Evolutionary conservation across 805 yeast species (phyloP), one percentile per base, ranked within the genome.

Genomic region (Lipomyces starkeyi): DNA sequence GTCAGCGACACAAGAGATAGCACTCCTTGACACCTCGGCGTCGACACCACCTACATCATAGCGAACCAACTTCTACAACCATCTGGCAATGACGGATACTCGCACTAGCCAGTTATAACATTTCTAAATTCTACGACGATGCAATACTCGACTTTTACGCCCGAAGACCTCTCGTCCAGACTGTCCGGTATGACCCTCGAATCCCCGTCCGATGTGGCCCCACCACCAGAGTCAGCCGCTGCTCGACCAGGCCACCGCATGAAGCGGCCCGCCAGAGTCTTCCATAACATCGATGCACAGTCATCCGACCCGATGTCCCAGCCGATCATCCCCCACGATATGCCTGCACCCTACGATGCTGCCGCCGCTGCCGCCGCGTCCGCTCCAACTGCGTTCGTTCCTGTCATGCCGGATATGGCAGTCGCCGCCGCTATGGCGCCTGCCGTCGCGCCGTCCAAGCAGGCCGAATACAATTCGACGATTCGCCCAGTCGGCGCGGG

Each of bases 261-360:
- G 8, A 65, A 68, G 59, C 62, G 71, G 43, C 71, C 71, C 9
- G 71, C 69, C 22, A 60, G 69, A 20, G 71, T 66, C 20, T 66
- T 68, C 57, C 71, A 66, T 49, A 59, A 65, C 35, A 62, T 66
- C 43, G 64, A 53, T 11, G 64, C 64, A 17, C 32, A 13, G 11
- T 37, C 70, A 25, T 17, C 61, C 14, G 65, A 65, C 54, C 68
- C 65, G 54, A 27, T 17, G 7, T 65, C 63, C 13, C 68, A 65
- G 58, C 68, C 68, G n/a, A 61, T 62, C 61, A 63, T 63, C 53
- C 65, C 66, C 6, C 54, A 60, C 29, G 66, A 67, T 43, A 34
- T 34, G 25, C 37, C 66, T 29, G 58, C 57, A 14, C 22, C 53
- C 32, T 27, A 60, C 49, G 63, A 49, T 32, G 58, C 63, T 14